Conservation (phyloP, 306 rosid genomes). For the Fragaria iinumae region DNA sequence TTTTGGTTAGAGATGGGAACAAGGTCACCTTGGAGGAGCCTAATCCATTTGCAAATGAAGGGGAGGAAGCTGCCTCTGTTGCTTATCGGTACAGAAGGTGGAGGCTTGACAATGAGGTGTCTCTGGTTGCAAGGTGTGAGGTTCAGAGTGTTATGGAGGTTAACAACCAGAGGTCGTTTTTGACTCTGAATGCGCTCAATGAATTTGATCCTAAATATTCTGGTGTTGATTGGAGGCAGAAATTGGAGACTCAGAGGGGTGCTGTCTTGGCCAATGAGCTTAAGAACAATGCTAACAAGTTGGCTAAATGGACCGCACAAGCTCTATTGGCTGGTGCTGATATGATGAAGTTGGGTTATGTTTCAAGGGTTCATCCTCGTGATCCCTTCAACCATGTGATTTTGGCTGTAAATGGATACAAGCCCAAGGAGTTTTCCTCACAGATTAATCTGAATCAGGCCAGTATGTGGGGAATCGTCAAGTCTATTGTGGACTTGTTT, state of each 20-base stretch:
- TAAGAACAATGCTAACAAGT: conserved; percentile 90
- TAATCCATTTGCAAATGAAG: conserved; percentile 92
- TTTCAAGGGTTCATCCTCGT: conserved; percentile 92
- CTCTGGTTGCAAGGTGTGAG: conserved; percentile 84
- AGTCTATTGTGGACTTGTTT: conserved; percentile 94
- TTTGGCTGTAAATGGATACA: conserved; percentile 84
- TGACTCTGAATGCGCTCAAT: conserved; percentile 83
- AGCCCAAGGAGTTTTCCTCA: conserved; percentile 76
- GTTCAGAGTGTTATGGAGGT: conserved; percentile 88
- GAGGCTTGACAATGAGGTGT: conserved; percentile 86
- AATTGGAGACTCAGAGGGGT: conserved; percentile 94
- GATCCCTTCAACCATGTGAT: conserved; percentile 91
- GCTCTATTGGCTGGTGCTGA: conserved; percentile 81
- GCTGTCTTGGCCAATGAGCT: conserved; percentile 97
- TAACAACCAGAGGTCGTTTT: conserved; percentile 80
- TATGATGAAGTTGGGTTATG: conserved; percentile 93
- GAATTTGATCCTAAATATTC: conserved; percentile 93
- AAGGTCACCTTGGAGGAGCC: conserved; percentile 83
- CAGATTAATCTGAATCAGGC: conserved; percentile 77
- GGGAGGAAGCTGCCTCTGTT: conserved; percentile 87
- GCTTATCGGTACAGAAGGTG: conserved; percentile 85
- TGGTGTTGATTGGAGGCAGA: conserved; percentile 92
- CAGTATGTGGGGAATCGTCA: conserved; percentile 97
- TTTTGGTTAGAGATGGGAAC: conserved; percentile 67
- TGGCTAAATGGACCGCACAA: conserved; percentile 96